phyloP scores from a whole-genome alignment of 2,329 filamentous ascomycete genomes.

The Epichloe sylvatica region DNA sequence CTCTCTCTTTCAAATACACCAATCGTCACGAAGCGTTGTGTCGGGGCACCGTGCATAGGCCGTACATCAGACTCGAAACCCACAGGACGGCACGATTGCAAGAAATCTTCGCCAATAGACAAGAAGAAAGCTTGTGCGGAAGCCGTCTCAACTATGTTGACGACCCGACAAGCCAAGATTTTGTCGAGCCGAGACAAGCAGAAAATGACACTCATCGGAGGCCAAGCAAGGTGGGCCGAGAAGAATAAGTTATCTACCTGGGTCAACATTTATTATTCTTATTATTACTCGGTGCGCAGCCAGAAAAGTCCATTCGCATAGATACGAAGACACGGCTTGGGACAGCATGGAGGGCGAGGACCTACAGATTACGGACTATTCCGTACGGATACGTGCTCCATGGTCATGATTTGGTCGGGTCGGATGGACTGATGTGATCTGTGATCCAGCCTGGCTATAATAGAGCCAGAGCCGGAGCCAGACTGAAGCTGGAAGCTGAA shows the following conservation, averaged over 20 bases:
- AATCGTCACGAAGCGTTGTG: neutral
- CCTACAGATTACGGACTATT: neutral
- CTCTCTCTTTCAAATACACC: neutral
- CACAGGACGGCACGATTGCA: neutral
- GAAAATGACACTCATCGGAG: neutral
- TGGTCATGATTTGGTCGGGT: neutral
- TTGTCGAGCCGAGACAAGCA: neutral
- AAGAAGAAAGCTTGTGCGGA: neutral
- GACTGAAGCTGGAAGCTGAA: slow-evolving; percentile 1
- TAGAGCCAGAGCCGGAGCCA: too few species aligned
- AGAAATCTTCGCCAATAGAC: neutral
- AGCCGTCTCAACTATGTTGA: neutral
- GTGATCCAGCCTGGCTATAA: neutral
- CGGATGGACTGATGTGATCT: neutral
- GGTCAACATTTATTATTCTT: neutral
- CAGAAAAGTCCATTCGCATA: neutral
- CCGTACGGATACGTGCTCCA: too few species aligned
- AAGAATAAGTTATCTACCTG: neutral
- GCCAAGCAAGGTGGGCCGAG: neutral
- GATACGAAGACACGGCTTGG: neutral
- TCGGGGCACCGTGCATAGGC: neutral
- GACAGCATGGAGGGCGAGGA: neutral
- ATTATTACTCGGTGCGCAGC: neutral
- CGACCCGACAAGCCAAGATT: neutral
- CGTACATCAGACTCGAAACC: neutral